Evolutionary conservation across 257 asterid genomes (phyloP), one percentile per base, ranked within the genome.

Genomic region (Petunia secreta): DNA sequence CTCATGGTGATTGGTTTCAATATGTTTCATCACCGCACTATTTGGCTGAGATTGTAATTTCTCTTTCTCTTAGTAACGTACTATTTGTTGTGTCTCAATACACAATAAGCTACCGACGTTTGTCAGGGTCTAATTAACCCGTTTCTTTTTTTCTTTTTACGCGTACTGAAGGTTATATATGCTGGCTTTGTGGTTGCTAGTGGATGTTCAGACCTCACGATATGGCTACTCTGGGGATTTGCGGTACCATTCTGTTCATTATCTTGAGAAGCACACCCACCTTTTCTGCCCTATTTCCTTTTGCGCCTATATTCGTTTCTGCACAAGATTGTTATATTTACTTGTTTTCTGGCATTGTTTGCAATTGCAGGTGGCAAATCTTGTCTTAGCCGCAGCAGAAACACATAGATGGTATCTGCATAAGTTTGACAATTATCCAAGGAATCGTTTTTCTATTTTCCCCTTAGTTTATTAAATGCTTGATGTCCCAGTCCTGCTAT

Each of bases 21-120:
- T 89, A 89, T 87, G 98, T 94, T 82, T 95, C 99, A 2, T 90
- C 93, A 75, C 97, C 99, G 8, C 99, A 95, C 84, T 96, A 94
- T 84, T 91, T 96, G 82, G 95, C 98, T 75, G 99, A 96, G 89
- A 90, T 92, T 58, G 99, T 94, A 89, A 75, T 88, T 79, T 52
- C 16, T 66, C 77, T 77, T 63, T 55, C 46, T 46, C 68, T 75
- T 77, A 25, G 55, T 63, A 63, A 43, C 38, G 11, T 53, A 77
- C 46, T 68, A 9, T 81, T 60, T 52, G 37, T 62, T 69, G 14
- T 2, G 76, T 53, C 66, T 73, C 43, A 44, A 39, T 77, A 54
- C 60, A 43, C 53, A 25, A 77, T 63, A 44, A 40, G 25, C 73
- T 37, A 13, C 38, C 11, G 62, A 74, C 8, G 79, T 79, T 48